Evolutionary conservation across 2,329 filamentous ascomycete genomes (phyloP).

Genomic region (Fusarium sacchari): DNA sequence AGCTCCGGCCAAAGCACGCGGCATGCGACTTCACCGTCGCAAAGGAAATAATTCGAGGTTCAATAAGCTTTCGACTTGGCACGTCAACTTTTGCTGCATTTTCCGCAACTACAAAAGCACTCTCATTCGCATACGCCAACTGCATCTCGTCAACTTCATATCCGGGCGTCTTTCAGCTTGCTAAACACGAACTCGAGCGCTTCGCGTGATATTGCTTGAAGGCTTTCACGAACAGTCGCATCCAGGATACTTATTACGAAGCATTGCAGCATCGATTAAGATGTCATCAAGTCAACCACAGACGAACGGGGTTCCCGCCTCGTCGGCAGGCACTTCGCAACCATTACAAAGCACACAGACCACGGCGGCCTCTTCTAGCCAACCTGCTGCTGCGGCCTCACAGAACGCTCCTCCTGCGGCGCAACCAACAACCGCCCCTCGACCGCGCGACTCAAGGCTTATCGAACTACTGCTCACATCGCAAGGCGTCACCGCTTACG

Average conservation of each 20-base stretch:
- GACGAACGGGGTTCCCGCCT: conserved; percentile 62
- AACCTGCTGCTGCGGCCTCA: conserved; percentile 37
- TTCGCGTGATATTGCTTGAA: conserved; percentile 7
- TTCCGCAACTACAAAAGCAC: background rate
- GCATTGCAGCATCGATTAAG: conserved; percentile 1
- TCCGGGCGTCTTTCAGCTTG: background rate
- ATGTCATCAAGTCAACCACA: conserved; percentile 58
- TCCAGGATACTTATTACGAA: background rate
- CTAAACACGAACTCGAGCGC: conserved; percentile 1
- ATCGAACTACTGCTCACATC: conserved; percentile 83
- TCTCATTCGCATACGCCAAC: background rate
- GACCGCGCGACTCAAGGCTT: conserved; percentile 81
- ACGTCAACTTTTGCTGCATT: background rate
- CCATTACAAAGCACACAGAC: conserved; percentile 51
- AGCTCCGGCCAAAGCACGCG: conserved; percentile 8
- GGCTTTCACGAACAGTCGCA: background rate
- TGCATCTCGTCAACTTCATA: background rate
- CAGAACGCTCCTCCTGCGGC: conserved; percentile 43
- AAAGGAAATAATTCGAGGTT: conserved; percentile 7
- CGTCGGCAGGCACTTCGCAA: conserved; percentile 53
- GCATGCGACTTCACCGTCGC: conserved; percentile 18
- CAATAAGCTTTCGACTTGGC: background rate
- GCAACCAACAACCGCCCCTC: conserved; percentile 57
- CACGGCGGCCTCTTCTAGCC: conserved; percentile 42
- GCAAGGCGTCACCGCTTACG: conserved; percentile 82